phyloP scores from a whole-genome alignment of 1,284 basidiomycete genomes.

The Rugosomyces carneus region DNA sequence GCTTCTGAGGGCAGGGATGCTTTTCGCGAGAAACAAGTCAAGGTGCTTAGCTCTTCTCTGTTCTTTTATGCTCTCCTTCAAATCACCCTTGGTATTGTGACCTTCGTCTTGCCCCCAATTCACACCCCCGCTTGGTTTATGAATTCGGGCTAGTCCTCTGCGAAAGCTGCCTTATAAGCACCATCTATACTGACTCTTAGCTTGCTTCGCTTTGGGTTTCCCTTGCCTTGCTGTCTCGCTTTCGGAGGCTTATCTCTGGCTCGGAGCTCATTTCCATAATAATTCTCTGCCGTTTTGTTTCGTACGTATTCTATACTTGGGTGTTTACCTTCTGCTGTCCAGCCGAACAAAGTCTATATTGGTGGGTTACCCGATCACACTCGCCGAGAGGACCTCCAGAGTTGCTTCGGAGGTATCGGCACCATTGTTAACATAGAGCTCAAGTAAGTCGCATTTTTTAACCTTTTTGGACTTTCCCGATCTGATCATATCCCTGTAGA shows the following conservation, averaged over 20 bases:
- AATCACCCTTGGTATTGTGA: constrained; percentile 16
- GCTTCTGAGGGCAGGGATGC: constrained; percentile 35
- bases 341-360: constrained; percentile 88
- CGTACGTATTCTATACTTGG: constrained; percentile 36
- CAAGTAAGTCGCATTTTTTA: constrained; percentile 58
- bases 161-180: constrained; percentile 12
- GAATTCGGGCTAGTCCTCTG: constrained; percentile 18
- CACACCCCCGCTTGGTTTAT: constrained; percentile 15
- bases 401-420: constrained; percentile 82
- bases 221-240: constrained; percentile 27
- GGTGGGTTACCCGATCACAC: constrained; percentile 82
- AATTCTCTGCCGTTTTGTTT: constrained; percentile 42
- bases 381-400: constrained; percentile 73
- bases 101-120: constrained; percentile 11
- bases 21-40: constrained; percentile 76
- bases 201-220: constrained; percentile 27
- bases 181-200: constrained; percentile 20
- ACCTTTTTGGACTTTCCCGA: constrained; percentile 8
- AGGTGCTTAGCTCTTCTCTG: constrained; percentile 79
- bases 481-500: constrained; percentile 30
- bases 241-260: constrained; percentile 28
- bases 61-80: constrained; percentile 21
- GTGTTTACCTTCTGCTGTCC: constrained; percentile 64
- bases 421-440: constrained; percentile 69
- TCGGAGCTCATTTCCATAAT: constrained; percentile 26